A percentile compares a stretch with the other conserved stretches of the same genome.
Conservation (phyloP, 2,329 filamentous ascomycete genomes). For the Calycina herbarum region DNA sequence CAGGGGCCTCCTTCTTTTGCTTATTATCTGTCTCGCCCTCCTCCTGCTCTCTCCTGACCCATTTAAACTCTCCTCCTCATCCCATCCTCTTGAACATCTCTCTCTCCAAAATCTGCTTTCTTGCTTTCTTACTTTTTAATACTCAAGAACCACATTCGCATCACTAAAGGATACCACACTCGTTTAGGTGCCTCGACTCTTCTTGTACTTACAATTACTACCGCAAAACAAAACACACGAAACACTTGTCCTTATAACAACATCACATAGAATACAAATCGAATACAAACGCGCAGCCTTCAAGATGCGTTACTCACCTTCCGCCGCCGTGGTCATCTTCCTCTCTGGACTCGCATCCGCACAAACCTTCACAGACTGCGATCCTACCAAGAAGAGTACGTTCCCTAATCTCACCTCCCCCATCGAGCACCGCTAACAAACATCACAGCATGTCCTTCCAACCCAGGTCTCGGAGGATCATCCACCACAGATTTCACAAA, state of each 20-base stretch:
- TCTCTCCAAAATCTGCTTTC: background rate
- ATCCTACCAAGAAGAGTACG: constrained; percentile 43
- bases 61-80: background rate
- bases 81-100: background rate
- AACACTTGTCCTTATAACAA: background rate
- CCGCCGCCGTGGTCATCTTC: constrained; percentile 26
- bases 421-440: constrained; percentile 24
- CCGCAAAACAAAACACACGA: background rate
- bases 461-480: constrained; percentile 43
- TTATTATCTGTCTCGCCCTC: background rate
- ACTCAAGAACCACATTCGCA: background rate
- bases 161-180: constrained; percentile 6
- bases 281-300: background rate
- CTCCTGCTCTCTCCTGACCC: background rate
- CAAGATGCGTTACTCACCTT: constrained; percentile 30
- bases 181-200: constrained; percentile 13
- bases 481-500: constrained; percentile 46
- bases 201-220: background rate
- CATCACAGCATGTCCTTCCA: constrained; percentile 41
- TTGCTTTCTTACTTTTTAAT: constrained; percentile 5
- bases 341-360: constrained; percentile 34
- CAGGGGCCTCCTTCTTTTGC: background rate
- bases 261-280: constrained; percentile 1
- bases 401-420: constrained; percentile 1
- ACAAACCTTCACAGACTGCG: constrained; percentile 47